Evolutionary conservation across 208 protist species (phyloP).

Genomic region (Trypanosoma cruzi): DNA sequence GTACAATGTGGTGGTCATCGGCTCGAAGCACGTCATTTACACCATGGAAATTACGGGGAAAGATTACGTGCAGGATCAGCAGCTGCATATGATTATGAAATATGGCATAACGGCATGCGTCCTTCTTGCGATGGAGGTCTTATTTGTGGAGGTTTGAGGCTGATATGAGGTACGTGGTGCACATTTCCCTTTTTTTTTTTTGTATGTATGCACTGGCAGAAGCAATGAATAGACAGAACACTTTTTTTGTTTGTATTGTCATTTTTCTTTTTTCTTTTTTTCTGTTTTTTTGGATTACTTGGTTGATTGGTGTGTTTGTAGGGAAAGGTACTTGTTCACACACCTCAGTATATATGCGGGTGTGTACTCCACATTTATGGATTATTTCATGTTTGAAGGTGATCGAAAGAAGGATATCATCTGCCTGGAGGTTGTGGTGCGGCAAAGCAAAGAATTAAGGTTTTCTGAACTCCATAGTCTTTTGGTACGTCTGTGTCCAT

Average conservation of each 20-base stretch:
- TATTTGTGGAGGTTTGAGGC: conserved; percentile 84
- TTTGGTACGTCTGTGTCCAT: no score
- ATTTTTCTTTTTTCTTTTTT: not conserved
- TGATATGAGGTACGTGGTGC: not conserved
- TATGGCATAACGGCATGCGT: conserved; percentile 85
- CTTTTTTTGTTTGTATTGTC: not conserved
- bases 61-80: conserved; percentile 92
- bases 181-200: not conserved
- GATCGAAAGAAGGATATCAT: no score
- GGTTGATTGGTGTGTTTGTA: not conserved
- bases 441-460: no score
- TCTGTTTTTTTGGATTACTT: not conserved
- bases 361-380: no score
- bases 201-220: not conserved
- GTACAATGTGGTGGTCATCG: conserved; percentile 87
- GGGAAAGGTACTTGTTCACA: no score
- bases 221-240: not conserved
- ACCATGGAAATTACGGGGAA: conserved; percentile 87
- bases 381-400: no score
- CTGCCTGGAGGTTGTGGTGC: no score
- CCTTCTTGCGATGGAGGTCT: conserved; percentile 81
- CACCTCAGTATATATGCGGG: no score
- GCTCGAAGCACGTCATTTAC: conserved; percentile 84
- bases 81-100: conserved; percentile 81
- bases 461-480: no score